Evolutionary conservation across 345 rosid species (phyloP).

Genomic region (Brassica juncea): DNA sequence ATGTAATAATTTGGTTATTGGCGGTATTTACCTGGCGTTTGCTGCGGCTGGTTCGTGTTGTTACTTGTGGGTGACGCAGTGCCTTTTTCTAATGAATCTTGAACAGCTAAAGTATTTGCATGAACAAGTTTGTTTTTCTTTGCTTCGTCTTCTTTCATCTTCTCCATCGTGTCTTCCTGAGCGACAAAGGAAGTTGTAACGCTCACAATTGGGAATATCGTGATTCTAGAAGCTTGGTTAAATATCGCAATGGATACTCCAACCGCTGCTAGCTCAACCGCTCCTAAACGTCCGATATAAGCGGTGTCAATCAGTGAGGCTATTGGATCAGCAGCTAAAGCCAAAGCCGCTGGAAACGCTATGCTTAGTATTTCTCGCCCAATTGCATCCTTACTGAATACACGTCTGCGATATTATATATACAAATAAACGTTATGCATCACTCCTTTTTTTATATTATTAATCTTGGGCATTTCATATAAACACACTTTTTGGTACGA

Average conservation of each 20-base stretch:
- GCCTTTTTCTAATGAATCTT: not conserved
- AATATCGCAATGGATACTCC: not conserved
- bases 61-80: not conserved
- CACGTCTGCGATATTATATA: not conserved
- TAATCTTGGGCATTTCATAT: not conserved
- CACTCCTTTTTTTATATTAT: not conserved
- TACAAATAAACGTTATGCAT: not conserved
- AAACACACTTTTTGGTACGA: not conserved
- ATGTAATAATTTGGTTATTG: not conserved
- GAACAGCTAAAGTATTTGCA: slow-evolving; percentile 1
- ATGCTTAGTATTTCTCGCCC: not conserved
- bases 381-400: not conserved
- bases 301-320: not conserved
- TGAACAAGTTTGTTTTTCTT: not conserved
- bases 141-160: slow-evolving; percentile 1
- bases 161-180: not conserved
- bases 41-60: not conserved
- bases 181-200: not conserved
- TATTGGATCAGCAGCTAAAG: slow-evolving; percentile 1
- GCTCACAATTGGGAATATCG: not conserved
- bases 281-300: slow-evolving; percentile 1
- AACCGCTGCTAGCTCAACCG: slow-evolving; percentile 2
- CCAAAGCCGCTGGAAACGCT: not conserved
- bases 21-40: not conserved
- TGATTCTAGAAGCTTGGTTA: not conserved